Base-by-base conservation (phyloP, 2,329 filamentous ascomycete species). In the Xylariaceae sp. region DNA sequence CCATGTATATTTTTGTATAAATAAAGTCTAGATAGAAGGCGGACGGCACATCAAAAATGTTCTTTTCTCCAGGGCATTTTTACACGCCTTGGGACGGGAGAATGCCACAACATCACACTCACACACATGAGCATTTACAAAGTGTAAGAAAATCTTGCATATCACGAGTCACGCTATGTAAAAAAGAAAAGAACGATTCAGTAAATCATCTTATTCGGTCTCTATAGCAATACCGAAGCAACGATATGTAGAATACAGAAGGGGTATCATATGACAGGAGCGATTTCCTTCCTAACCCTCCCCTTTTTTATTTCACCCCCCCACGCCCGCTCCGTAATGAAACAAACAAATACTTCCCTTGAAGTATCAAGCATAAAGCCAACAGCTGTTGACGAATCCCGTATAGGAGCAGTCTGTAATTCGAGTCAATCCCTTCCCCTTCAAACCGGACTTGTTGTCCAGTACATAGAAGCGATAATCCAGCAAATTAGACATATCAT, bases 1-100 rank as follows among this genome's bases (percentile, higher is more conserved):
- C 52, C 44, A 34, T 57, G 57, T 60, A 58, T 62, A 55, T 62
- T 15, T 52, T 35, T 54, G 45, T 55, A 51, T 61, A 49, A 44
- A 5, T 11, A 51, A 55, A 55, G 3, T 55, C 56, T 42, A 51
- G 11, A 34, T 23, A 30, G 11, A 35, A 53, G 35, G 23, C 10
- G 50, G 47, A 53, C 39, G 17, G 45, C 48, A 11, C 34, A 45
- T 45, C 42, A 45, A 15, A 13, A 6, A 13, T 45, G 42, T n/a
- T 11, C n/a, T 15, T 45, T n/a, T n/a, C 42, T 11, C 42, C 13
- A n/a, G 6, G 13, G 10, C 11, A n/a, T 45, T 15, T 11, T 4
- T n/a, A 45, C 11, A n/a, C 11, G 42, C 42, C 42, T 45, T 11
- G 42, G 42, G 42, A 15, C 42, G 13, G 47, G 47, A 49, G 47